phyloP scores from a whole-genome alignment of 305 asterid genomes.

The Stenogyne calaminthoides region DNA sequence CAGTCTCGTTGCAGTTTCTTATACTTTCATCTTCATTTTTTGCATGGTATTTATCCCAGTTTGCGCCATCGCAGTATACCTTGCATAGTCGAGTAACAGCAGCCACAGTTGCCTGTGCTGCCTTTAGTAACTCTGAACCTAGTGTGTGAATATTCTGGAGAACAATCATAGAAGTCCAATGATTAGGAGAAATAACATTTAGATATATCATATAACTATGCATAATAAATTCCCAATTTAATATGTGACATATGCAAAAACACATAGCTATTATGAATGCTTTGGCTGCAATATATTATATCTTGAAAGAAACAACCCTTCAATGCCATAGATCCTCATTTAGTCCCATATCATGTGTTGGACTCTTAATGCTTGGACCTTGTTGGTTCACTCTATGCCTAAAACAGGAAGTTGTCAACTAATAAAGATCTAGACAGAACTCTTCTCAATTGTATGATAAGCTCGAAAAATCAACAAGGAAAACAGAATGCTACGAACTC shows the following conservation, averaged over 20 bases:
- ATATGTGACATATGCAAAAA: constrained; percentile 6
- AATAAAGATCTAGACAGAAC: neutral
- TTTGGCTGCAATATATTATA: constrained; percentile 5
- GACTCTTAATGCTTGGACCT: neutral
- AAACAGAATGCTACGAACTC: neutral
- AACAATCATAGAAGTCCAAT: constrained; percentile 31
- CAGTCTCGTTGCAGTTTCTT: constrained; percentile 47
- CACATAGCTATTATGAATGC: neutral
- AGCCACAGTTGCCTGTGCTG: constrained; percentile 63
- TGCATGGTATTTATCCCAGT: constrained; percentile 58
- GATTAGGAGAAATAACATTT: constrained; percentile 19
- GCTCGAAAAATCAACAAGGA: constrained; percentile 4
- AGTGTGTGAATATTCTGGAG: constrained; percentile 53
- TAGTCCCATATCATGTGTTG: constrained; percentile 10
- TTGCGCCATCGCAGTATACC: constrained; percentile 65
- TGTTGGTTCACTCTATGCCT: neutral
- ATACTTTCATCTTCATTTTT: constrained; percentile 44
- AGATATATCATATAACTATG: constrained; percentile 10
- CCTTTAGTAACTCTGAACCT: constrained; percentile 70
- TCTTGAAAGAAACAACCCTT: constrained; percentile 20
- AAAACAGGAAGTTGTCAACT: constrained; percentile 14
- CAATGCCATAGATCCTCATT: neutral
- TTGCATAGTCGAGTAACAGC: constrained; percentile 76
- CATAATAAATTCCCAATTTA: constrained; percentile 16
- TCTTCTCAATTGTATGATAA: neutral